Conservation (phyloP, 768 basidiomycete genomes). For the Pisolithus tinctorius region DNA sequence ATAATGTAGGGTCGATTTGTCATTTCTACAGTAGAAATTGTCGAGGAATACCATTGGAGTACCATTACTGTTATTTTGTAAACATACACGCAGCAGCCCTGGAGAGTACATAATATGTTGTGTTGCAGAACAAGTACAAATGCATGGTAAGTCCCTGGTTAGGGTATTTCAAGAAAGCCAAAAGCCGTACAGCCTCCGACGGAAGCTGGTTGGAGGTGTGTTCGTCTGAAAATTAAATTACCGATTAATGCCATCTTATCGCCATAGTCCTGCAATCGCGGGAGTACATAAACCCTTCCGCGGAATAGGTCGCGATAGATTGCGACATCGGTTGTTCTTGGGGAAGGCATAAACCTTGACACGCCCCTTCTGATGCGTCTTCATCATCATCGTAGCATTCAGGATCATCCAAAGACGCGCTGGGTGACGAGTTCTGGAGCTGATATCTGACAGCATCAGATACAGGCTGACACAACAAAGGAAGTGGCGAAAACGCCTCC, state of each 20-base stretch:
- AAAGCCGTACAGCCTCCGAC: background rate
- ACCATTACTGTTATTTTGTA: too few species aligned
- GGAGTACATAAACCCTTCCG: constrained; percentile 14
- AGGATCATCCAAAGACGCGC: constrained; percentile 1
- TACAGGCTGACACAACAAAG: constrained; percentile 28
- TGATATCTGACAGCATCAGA: constrained; percentile 27
- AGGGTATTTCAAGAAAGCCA: background rate
- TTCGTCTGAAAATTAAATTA: background rate
- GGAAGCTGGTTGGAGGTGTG: background rate
- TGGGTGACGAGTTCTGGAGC: constrained; percentile 9
- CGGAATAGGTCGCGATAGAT: constrained; percentile 10
- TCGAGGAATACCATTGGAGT: too few species aligned
- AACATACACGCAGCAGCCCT: background rate
- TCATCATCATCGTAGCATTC: constrained; percentile 9
- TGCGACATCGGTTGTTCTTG: constrained; percentile 6
- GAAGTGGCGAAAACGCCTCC: constrained; percentile 21
- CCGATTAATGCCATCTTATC: constrained; percentile 18
- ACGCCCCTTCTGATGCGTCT: constrained; percentile 11
- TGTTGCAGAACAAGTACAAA: background rate
- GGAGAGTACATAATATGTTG: background rate
- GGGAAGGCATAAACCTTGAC: constrained; percentile 12
- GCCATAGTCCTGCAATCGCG: constrained; percentile 13
- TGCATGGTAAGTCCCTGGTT: background rate
- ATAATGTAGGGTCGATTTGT: too few species aligned
- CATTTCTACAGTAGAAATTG: too few species aligned